Conservation (phyloP, 1,284 basidiomycete genomes). For the Inonotus obliquus region DNA sequence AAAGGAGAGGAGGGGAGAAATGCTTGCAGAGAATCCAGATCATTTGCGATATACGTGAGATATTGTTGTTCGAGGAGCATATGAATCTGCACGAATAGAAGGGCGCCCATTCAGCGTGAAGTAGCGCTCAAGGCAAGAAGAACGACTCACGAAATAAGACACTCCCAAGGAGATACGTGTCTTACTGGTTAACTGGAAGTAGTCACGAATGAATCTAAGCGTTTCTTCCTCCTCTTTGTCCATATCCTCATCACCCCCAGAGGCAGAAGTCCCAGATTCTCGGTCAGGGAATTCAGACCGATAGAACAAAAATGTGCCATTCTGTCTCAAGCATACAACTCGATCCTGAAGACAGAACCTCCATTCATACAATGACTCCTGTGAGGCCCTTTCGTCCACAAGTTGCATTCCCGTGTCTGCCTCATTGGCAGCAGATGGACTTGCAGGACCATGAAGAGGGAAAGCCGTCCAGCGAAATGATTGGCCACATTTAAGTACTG, state of each 20-base stretch:
- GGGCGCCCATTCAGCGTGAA: conserved; percentile 4
- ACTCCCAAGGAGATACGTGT: conserved; percentile 92
- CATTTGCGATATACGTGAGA: conserved; percentile 87
- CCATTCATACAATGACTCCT: conserved; percentile 53
- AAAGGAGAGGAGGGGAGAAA: conserved; percentile 64
- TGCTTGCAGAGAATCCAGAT: conserved; percentile 68
- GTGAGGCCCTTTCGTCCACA: background rate
- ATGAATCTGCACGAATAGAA: conserved; percentile 77
- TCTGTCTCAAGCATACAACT: conserved; percentile 79
- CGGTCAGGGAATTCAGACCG: conserved; percentile 54
- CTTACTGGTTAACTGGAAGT: conserved; percentile 92
- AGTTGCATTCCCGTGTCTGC: background rate
- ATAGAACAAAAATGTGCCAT: conserved; percentile 63
- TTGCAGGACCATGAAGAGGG: conserved; percentile 36
- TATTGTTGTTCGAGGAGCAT: conserved; percentile 98
- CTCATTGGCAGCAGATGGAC: no score
- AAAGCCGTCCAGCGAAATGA: conserved; percentile 74
- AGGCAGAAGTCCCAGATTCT: background rate
- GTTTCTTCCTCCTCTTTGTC: conserved; percentile 57
- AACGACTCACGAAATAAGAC: conserved; percentile 75
- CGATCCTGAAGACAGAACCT: conserved; percentile 73
- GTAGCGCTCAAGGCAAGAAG: background rate
- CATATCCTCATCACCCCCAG: conserved; percentile 11
- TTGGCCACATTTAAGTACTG: conserved; percentile 75
- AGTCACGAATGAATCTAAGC: conserved; percentile 73